Evolutionary conservation across 2,329 filamentous ascomycete species (phyloP), one percentile per base, ranked within the genome.

Genomic region (Fusarium drepaniforme): DNA sequence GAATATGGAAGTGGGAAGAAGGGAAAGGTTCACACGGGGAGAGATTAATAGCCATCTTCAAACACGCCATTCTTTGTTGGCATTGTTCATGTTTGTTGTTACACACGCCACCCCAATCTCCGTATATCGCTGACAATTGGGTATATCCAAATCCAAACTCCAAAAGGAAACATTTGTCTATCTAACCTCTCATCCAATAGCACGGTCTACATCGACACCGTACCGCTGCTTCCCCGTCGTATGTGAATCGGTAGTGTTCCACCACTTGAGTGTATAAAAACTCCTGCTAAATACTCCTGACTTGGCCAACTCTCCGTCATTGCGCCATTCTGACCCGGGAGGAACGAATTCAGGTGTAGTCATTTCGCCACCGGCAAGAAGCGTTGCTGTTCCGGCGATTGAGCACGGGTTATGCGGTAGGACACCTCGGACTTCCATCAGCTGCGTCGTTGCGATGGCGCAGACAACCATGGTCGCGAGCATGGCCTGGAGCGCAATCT

Each of bases 211-310:
- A 67, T 74, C 67, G 66, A 76, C 59, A 11, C 72, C 46, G 68
- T 70, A 86, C 88, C 77, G 64, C 40, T 74, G 66, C 46, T 59
- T 72, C 15, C 46, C 49, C 37, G 56, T 18, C 25, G 51, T 30
- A 18, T 38, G 57, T 30, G 66, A 66, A 18, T 56, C 46, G 33
- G 65, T 59, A 44, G 63, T 65, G 4, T 68, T 91, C 90, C 18
- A 88, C 90, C 58, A 90, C 91, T 81, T 85, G 85, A 76, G 38
- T 13, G 68, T 67, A 40, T 75, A 75, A 5, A 64, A 51, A 18
- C 68, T 64, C 7, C 37, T 59, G 25, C 70, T 62, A 72, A 73
- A 73, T 13, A 75, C 58, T 3, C 69, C 70, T 56, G 68, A 53
- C 5, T 64, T 30, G n/a, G 49, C 68, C 57, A 80, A 18, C 25